Base-by-base conservation (phyloP, 2,329 filamentous ascomycete species). In the Helminthosporium solani region DNA sequence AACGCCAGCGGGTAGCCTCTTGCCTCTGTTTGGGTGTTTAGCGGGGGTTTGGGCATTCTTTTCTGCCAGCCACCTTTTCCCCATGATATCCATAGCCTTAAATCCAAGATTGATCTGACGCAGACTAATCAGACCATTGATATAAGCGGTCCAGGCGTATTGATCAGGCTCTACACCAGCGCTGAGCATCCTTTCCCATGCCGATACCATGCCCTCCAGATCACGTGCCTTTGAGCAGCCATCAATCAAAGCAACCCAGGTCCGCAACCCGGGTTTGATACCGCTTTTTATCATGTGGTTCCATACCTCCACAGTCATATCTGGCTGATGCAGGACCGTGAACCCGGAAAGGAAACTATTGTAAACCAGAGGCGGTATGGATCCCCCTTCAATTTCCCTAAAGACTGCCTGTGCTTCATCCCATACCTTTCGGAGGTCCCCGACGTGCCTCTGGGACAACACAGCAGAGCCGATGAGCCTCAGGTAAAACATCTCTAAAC, bases 201-300 rank as follows among this genome's bases (percentile, higher is more conserved):
- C 77, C 1, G 75, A 75, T 44, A 85, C 79, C 49, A 91, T 74
- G 18, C 78, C 82, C n/a, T 73, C 65, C 0, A 75, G 54, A 56
- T 89, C 83, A 43, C 76, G 75, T 40, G 81, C 76, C 40, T 75
- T 76, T 60, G 79, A 80, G 68, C 84, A 89, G 1, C 88, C 88
- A 45, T 81, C 77, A 54, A 94, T 80, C 79, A 94, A 86, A 34
- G 81, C 73, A 31, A 83, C 86, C 80, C 87, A 94, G 0, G 87
- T 86, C 55, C 74, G 78, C 44, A 85, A 58, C 6, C 78, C 83
- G 12, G 87, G 85, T 45, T 72, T 66, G 23, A 86, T 63, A 1
- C 79, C 81, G 41, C 79, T 67, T 34, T 70, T 63, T 12, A 78
- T 61, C 76, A 83, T 80, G 47, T 75, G 66, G 46, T 81, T 80